Percentiles rank a stretch among this genome's conserved stretches.
phyloP scores from a whole-genome alignment of 228 moss, liverwort and hornwort genomes.

The Sphagnum fallax region DNA sequence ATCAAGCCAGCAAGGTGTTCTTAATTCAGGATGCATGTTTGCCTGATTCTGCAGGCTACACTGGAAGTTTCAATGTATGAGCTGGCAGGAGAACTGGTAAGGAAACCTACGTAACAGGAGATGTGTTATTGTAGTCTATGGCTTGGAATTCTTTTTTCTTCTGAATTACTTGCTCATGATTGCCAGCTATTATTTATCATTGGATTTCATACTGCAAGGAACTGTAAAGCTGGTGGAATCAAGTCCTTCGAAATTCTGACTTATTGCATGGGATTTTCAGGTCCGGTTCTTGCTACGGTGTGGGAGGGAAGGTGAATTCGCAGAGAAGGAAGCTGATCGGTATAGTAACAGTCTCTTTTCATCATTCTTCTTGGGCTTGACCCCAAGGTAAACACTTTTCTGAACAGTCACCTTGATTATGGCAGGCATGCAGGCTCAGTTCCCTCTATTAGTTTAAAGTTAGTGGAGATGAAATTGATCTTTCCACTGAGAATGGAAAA shows the following conservation, averaged over 20 bases:
- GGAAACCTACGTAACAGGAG: background rate
- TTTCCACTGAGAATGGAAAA: too few species aligned
- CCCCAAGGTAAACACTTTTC: constrained; percentile 45
- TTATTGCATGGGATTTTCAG: constrained; percentile 18
- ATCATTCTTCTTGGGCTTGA: constrained; percentile 73
- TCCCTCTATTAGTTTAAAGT: too few species aligned
- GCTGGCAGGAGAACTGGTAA: constrained; percentile 82
- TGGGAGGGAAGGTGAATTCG: constrained; percentile 70
- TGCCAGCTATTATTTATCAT: too few species aligned
- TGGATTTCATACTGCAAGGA: too few species aligned
- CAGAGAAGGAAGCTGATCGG: constrained; percentile 65
- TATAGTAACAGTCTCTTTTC: constrained; percentile 59
- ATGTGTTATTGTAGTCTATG: background rate
- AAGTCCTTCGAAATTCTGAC: too few species aligned
- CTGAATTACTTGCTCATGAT: background rate
- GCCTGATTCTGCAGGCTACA: constrained; percentile 44
- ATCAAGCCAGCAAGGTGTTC: background rate
- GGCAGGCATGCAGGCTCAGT: background rate
- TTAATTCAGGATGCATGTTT: background rate
- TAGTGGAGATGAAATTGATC: too few species aligned
- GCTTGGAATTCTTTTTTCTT: background rate
- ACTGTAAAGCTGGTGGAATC: too few species aligned
- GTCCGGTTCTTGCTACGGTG: constrained; percentile 80
- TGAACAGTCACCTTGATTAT: background rate
- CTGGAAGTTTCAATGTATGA: constrained; percentile 97